Percentiles rank a stretch among this genome's conserved stretches.
phyloP scores from a whole-genome alignment of 2,329 filamentous ascomycete species.

The Ilyonectria mors-panacis region DNA sequence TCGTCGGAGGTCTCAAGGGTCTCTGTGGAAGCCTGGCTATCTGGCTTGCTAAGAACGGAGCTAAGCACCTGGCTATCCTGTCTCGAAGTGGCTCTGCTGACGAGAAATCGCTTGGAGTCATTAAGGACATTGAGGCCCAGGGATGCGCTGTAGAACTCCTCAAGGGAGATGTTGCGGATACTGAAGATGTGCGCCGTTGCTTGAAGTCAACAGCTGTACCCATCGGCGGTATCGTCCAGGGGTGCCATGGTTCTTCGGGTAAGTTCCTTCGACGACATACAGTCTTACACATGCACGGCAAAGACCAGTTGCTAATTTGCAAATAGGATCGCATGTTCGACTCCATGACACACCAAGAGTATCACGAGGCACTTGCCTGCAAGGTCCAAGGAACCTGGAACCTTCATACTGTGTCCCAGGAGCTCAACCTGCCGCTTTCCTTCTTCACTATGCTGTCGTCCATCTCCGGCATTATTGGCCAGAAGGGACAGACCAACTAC shows the following conservation, averaged over 20 bases:
- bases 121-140: not conserved
- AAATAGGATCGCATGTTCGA: constrained; percentile 29
- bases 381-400: constrained; percentile 53
- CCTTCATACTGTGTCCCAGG: constrained; percentile 51
- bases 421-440: constrained; percentile 44
- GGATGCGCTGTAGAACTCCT: constrained; percentile 15
- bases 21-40: constrained; percentile 53
- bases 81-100: constrained; percentile 51
- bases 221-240: constrained; percentile 4
- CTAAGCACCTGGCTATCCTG: constrained; percentile 49
- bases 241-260: constrained; percentile 23
- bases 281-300: not conserved
- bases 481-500: constrained; percentile 54
- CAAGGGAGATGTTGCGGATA: constrained; percentile 13
- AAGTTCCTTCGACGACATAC: not conserved
- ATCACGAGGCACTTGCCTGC: constrained; percentile 25
- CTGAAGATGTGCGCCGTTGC: constrained; percentile 3
- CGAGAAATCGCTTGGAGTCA: constrained; percentile 41
- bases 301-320: not conserved
- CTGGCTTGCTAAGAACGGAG: constrained; percentile 52
- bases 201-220: constrained; percentile 1
- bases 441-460: constrained; percentile 56
- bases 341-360: constrained; percentile 31
- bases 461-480: constrained; percentile 49
- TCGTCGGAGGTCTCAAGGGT: constrained; percentile 56